Percentiles rank a stretch among this genome's conserved stretches.
These are phyloP conservation scores for Excoecaria agallocha DNA, from an alignment of 345 rosid genomes.

Conservation along the genomic window DNA sequence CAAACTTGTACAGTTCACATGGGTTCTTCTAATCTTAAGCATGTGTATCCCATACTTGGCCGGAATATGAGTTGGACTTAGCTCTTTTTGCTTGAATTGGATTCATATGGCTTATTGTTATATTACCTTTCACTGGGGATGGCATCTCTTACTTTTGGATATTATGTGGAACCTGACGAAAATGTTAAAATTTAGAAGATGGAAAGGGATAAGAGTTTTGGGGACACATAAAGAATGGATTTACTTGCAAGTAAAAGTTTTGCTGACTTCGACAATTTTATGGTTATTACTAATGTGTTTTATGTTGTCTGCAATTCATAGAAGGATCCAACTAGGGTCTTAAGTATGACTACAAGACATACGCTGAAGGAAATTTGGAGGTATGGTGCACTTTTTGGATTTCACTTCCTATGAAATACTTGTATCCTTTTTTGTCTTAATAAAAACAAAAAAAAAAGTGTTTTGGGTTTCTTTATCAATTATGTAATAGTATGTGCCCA, in stretches of 20 bases:
- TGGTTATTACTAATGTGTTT: not conserved
- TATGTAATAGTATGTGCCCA: not conserved
- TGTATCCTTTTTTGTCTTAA: not conserved
- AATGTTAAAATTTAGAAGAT: no score
- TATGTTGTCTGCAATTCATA: constrained; percentile 21
- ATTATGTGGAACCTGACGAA: no score
- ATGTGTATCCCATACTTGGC: no score
- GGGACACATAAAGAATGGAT: not conserved
- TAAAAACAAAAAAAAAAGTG: not conserved
- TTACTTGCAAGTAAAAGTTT: not conserved
- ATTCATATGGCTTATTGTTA: no score
- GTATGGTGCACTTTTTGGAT: constrained; percentile 33
- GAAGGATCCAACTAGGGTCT: constrained; percentile 72
- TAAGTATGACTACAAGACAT: constrained; percentile 72
- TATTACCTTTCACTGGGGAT: no score
- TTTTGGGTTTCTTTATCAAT: not conserved
- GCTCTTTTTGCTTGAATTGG: no score
- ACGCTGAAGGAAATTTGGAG: constrained; percentile 85
- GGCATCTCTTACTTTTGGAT: no score
- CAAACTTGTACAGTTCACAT: not conserved
- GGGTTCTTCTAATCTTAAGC: not conserved
- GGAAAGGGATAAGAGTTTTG: no score
- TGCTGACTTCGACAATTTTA: not conserved
- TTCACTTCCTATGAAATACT: not conserved
- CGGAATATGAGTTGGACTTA: no score